Base-by-base conservation (phyloP, 2,329 filamentous ascomycete species). In the Hymenoscyphus occultus region DNA sequence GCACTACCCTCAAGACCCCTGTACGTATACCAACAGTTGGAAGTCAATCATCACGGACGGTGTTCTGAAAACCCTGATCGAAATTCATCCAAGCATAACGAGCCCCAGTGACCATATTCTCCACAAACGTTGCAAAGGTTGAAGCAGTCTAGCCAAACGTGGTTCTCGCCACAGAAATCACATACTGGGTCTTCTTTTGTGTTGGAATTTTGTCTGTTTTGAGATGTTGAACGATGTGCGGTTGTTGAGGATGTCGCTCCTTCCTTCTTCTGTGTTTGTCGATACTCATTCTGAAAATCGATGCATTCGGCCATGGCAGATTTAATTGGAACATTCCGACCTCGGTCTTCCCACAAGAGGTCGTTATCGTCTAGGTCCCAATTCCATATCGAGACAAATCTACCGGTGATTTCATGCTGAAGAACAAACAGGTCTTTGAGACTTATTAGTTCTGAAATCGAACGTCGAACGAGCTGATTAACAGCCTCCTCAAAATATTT, bases 101-200 rank as follows among this genome's bases (percentile, higher is more conserved):
- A n/a, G 4, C 14, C 57, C n/a, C 14, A 59, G 28, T 66, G 61
- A 9, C 59, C 62, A 51, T 54, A 64, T 6, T 61, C 62, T 6
- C 64, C 62, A 22, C 61, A 66, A 16, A 59, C 45, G 2, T 54
- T 59, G 39, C 64, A 66, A 22, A 64, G 59, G 19, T 62, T 66
- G 28, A 64, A 56, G n/a, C 61, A 66, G 3, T 66, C 19, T 5
- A 40, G 48, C 59, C 59, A 66, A 13, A 62, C n/a, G 35, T 63
- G 58, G 6, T 51, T 51, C 13, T 66, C 64, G 1, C 61, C 54
- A 39, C 61, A 66, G 54, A 66, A 66, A 16, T 32, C 61, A 39
- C 61, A 66, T 19, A 4, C 7, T 32, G 57, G 16, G 9, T 19
- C 45, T 48, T 10, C 6, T 32, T 5, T 19, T 48, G 14, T 6